Conservation (phyloP, 1,139 yeast genomes). For the Pneumocystis sp. region DNA sequence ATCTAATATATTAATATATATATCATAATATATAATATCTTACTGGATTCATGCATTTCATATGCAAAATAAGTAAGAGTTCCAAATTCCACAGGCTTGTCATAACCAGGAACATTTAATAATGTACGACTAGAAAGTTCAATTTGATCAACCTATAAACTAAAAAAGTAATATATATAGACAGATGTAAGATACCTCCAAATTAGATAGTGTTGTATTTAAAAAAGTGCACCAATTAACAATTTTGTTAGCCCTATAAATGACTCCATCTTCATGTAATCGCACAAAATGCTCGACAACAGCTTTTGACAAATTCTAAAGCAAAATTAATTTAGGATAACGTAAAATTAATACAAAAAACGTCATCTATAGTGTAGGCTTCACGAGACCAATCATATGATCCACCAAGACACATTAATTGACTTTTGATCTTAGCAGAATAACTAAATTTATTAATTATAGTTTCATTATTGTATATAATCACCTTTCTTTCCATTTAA, state of each 20-base stretch:
- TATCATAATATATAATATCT: background rate
- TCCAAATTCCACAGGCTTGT: conserved; percentile 77
- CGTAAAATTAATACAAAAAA: background rate
- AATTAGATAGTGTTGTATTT: conserved; percentile 87
- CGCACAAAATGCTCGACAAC: conserved; percentile 85
- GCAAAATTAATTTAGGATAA: background rate
- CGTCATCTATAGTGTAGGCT: conserved; percentile 77
- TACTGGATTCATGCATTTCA: conserved; percentile 67
- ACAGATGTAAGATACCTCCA: conserved; percentile 35
- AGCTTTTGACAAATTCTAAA: conserved; percentile 45
- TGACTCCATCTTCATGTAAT: conserved; percentile 85
- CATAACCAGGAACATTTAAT: conserved; percentile 78
- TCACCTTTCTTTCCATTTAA: conserved; percentile 98
- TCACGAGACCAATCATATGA: conserved; percentile 94
- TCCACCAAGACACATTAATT: conserved; percentile 79
- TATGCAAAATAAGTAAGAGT: conserved; percentile 87
- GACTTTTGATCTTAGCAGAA: conserved; percentile 43
- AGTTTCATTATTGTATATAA: conserved; percentile 32
- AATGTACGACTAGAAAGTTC: conserved; percentile 70
- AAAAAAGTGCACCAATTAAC: conserved; percentile 94
- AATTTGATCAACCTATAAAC: conserved; percentile 57
- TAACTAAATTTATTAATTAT: conserved; percentile 1
- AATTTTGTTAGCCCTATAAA: conserved; percentile 84
- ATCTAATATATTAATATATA: conserved; percentile 1
- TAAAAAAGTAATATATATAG: background rate